These are phyloP conservation scores for Paramyrothecium sp. DNA, from an alignment of 2,329 filamentous ascomycete species.

Conservation along the genomic window DNA sequence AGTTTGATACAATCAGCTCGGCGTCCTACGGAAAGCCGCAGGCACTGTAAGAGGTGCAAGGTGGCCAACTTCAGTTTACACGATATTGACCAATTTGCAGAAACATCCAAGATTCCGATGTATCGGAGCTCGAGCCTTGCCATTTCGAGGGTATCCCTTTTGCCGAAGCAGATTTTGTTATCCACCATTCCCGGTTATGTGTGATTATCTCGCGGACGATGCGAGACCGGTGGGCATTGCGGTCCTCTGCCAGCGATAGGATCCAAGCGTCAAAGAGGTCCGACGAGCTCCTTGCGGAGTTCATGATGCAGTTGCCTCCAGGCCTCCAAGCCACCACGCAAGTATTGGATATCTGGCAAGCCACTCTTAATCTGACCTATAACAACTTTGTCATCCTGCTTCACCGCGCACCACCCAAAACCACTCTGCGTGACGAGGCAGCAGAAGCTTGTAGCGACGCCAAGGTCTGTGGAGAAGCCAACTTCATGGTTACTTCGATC, in stretches of 20 bases:
- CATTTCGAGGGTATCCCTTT: slow-evolving; percentile 1
- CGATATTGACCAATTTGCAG: neutral
- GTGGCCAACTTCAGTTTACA: neutral
- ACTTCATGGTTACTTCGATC: slow-evolving; percentile 22
- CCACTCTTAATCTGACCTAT: slow-evolving; percentile 3
- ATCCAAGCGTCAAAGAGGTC: neutral
- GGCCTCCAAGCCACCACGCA: no score
- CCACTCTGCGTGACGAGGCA: neutral
- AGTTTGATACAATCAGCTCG: slow-evolving; percentile 9
- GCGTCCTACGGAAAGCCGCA: slow-evolving; percentile 8
- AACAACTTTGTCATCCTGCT: slow-evolving; percentile 4
- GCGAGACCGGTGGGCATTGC: neutral
- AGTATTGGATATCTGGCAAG: neutral
- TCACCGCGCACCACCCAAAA: slow-evolving; percentile 1
- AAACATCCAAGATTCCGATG: slow-evolving; percentile 7
- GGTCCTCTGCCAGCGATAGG: neutral
- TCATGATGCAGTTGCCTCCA: neutral
- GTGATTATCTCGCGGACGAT: slow-evolving; percentile 4
- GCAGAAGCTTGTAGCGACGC: slow-evolving; percentile 17
- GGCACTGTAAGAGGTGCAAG: neutral
- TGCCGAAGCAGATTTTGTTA: slow-evolving; percentile 1
- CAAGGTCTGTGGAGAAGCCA: slow-evolving; percentile 29
- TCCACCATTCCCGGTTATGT: slow-evolving; percentile 6
- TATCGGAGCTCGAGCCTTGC: neutral
- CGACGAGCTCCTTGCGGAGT: slow-evolving; percentile 1